Conservation (phyloP, 768 basidiomycete species). For the Holtermanniella nyarrowii region DNA sequence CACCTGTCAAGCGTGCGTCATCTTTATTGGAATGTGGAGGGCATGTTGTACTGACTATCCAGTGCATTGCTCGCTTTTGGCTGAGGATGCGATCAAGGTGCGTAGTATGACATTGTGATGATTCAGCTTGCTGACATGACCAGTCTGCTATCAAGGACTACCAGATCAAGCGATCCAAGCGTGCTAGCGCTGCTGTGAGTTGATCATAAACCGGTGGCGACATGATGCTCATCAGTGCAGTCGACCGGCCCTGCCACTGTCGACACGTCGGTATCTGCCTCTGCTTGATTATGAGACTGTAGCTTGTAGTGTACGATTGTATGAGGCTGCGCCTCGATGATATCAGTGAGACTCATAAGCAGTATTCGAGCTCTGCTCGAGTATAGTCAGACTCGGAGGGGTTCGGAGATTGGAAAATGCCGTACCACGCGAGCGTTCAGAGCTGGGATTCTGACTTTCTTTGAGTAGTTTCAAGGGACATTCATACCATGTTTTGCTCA, state of each 20-base stretch:
- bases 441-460: neutral
- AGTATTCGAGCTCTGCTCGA: neutral
- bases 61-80: conserved; percentile 58
- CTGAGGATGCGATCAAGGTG: conserved; percentile 85
- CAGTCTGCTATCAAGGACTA: conserved; percentile 93
- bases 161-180: conserved; percentile 61
- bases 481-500: neutral
- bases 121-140: neutral
- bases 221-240: neutral
- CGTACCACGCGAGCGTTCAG: neutral
- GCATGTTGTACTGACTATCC: conserved; percentile 7
- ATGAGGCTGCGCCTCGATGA: neutral
- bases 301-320: neutral
- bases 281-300: neutral
- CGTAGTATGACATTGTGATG: neutral
- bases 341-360: neutral
- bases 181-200: conserved; percentile 41
- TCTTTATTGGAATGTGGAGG: neutral
- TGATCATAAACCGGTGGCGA: neutral
- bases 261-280: neutral
- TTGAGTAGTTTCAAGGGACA: too few relatives aligned
- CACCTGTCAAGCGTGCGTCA: conserved; percentile 67
- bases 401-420: neutral
- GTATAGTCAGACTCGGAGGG: neutral
- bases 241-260: neutral